A percentile compares a stretch with the other conserved stretches of the same genome.
These are phyloP conservation scores for Chaetomium strumarium DNA, from an alignment of 2,329 filamentous ascomycete genomes.

Conservation along the genomic window DNA sequence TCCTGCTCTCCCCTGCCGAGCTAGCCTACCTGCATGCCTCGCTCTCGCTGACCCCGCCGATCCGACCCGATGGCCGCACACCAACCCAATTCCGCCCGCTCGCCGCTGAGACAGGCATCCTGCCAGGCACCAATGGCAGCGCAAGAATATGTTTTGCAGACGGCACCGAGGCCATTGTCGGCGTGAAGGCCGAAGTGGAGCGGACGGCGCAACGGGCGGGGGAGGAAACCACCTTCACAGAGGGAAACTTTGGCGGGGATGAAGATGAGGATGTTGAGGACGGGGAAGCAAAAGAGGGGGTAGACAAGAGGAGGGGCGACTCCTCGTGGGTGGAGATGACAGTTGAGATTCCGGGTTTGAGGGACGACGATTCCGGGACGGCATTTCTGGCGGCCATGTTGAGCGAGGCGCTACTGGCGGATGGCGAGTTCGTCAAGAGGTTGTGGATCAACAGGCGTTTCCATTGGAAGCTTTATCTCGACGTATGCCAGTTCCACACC, in stretches of 20 bases:
- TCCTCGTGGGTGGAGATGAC: slow-evolving; percentile 81
- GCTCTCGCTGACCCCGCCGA: slow-evolving; percentile 72
- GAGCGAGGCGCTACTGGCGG: slow-evolving; percentile 74
- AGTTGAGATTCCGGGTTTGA: slow-evolving; percentile 83
- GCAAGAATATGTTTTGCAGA: slow-evolving; percentile 92
- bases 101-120: slow-evolving; percentile 81
- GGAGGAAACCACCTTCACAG: slow-evolving; percentile 22
- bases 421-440: slow-evolving; percentile 61
- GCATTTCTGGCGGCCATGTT: slow-evolving; percentile 86
- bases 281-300: slow-evolving; percentile 29
- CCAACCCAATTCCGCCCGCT: slow-evolving; percentile 86
- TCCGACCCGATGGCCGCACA: slow-evolving; percentile 80
- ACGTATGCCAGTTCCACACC: slow-evolving; percentile 51
- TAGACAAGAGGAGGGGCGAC: slow-evolving; percentile 41
- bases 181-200: slow-evolving; percentile 92
- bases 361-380: slow-evolving; percentile 86
- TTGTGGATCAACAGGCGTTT: slow-evolving; percentile 85
- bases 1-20: slow-evolving; percentile 87
- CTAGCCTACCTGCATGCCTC: slow-evolving; percentile 91
- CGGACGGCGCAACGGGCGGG: slow-evolving; percentile 44
- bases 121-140: slow-evolving; percentile 86
- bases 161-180: slow-evolving; percentile 91
- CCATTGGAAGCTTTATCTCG: slow-evolving; percentile 94
- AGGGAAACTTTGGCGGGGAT: slow-evolving; percentile 19
- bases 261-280: slow-evolving; percentile 26